These are phyloP conservation scores for Neckera pumila DNA, from an alignment of 225 moss, liverwort and hornwort species.

Conservation along the genomic window DNA sequence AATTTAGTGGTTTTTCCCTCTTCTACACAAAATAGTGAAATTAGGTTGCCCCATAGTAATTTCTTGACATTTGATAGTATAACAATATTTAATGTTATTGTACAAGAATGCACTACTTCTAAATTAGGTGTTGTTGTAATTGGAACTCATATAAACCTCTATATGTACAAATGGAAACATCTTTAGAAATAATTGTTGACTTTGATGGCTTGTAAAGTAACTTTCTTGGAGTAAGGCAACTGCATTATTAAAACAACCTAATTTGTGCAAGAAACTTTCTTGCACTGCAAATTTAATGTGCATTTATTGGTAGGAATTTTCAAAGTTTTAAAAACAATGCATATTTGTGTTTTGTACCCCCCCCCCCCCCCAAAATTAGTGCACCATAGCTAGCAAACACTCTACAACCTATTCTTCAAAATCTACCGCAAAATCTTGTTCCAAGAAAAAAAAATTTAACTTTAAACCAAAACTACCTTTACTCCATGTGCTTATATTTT, in stretches of 20 bases:
- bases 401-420: neutral
- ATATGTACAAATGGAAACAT: no score
- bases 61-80: no score
- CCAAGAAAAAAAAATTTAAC: neutral
- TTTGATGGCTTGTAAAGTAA: no score
- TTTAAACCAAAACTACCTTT: neutral
- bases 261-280: neutral
- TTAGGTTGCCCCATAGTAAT: no score
- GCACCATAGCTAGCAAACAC: neutral
- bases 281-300: neutral
- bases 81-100: no score
- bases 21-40: neutral
- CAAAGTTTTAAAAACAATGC: neutral
- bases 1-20: neutral
- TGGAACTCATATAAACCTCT: no score
- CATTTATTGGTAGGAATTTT: neutral
- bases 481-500: neutral
- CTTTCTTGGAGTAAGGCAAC: no score
- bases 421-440: accelerated
- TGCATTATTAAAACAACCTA: no score
- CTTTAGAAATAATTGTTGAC: no score
- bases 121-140: no score
- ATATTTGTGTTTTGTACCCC: neutral
- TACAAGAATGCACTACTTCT: no score
- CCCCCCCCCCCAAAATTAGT: neutral